Evolutionary conservation across 192 early-diverging fungal species (phyloP).

Genomic region (Funneliformis geosporum): DNA sequence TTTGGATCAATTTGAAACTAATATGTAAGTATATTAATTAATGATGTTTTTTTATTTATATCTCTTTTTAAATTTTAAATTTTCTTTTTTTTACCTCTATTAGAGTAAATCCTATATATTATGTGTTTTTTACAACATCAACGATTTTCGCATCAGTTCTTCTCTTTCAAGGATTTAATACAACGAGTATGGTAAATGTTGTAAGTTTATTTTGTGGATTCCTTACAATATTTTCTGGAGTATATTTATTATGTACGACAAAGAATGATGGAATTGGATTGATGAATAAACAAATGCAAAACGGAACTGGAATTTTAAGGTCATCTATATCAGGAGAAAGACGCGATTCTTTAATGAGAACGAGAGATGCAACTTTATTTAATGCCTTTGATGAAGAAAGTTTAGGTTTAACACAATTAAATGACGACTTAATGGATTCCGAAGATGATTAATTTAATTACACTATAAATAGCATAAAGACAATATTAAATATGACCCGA

Average conservation of each 20-base stretch:
- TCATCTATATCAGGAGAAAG: conserved; percentile 37
- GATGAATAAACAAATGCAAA: conserved; percentile 21
- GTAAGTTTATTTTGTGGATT: conserved; percentile 87
- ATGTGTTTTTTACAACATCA: conserved; percentile 93
- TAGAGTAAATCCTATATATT: conserved; percentile 88
- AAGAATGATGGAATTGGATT: conserved; percentile 29
- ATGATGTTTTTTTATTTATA: not conserved
- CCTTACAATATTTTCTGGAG: conserved; percentile 90
- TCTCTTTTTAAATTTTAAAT: conserved; percentile 24
- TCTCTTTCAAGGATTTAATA: conserved; percentile 85
- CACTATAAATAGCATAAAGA: too few relatives aligned
- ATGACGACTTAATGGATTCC: conserved; percentile 34
- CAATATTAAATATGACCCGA: not conserved
- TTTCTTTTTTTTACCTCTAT: conserved; percentile 1
- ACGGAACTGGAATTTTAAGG: conserved; percentile 33
- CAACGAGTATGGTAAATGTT: conserved; percentile 70
- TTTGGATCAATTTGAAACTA: conserved; percentile 88
- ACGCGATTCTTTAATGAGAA: conserved; percentile 43
- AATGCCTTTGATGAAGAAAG: conserved; percentile 50
- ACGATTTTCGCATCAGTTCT: conserved; percentile 89
- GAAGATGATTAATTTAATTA: conserved; percentile 32
- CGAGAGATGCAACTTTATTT: conserved; percentile 51
- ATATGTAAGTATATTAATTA: conserved; percentile 55
- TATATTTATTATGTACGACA: conserved; percentile 76
- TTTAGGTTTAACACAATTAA: conserved; percentile 46